Conservation (phyloP, 768 basidiomycete species). For the Pleurotus sapidus region DNA sequence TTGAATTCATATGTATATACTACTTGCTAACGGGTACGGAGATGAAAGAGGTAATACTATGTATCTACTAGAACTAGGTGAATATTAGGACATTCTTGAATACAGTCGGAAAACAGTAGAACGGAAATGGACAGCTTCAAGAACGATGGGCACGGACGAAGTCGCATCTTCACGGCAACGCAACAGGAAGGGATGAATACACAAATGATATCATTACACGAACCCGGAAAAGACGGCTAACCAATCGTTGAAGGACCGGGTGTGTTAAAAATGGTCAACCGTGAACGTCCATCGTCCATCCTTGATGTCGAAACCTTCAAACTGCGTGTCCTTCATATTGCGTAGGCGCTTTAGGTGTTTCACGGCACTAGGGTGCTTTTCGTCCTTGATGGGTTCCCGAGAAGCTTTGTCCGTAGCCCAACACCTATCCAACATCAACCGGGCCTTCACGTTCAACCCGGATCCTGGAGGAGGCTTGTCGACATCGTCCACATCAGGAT, state of each 20-base stretch:
- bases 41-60: background rate
- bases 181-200: background rate
- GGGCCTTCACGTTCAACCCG: conserved; percentile 87
- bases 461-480: conserved; percentile 81
- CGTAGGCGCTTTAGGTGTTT: conserved; percentile 80
- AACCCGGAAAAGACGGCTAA: conserved; percentile 4
- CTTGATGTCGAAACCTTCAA: conserved; percentile 73
- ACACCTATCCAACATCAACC: conserved; percentile 73
- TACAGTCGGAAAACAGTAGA: background rate
- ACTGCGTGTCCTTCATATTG: conserved; percentile 83
- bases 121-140: background rate
- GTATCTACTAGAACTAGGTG: background rate
- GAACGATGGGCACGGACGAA: conserved; percentile 1
- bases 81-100: background rate
- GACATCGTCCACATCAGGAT: conserved; percentile 84
- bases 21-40: background rate
- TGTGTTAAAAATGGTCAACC: conserved; percentile 86
- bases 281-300: conserved; percentile 92
- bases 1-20: background rate
- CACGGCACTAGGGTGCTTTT: conserved; percentile 60
- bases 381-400: conserved; percentile 84
- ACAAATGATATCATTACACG: conserved; percentile 7
- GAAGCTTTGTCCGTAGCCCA: conserved; percentile 93
- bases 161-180: background rate
- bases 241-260: too few species aligned